A percentile compares a stretch with the other conserved stretches of the same genome.
Conservation (phyloP, 257 asterid species). For the Nicotiana attenuata region DNA sequence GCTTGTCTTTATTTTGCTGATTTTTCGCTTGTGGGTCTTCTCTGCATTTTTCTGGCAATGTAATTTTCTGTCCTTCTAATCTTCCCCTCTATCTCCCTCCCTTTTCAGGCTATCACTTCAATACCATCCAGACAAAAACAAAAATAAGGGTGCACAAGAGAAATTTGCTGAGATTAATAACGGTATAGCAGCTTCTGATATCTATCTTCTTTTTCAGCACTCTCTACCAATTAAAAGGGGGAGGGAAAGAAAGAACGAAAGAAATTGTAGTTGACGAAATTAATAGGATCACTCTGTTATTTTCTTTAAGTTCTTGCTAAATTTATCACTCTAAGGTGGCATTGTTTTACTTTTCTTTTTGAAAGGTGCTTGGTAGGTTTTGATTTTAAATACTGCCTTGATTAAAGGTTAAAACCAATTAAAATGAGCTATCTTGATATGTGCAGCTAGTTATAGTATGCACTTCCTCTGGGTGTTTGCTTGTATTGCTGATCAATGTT, state of each 20-base stretch:
- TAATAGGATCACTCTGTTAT: not conserved
- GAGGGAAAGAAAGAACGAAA: not conserved
- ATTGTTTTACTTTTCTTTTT: not conserved
- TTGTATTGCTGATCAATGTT: not conserved
- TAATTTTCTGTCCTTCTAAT: not conserved
- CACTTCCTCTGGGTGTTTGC: not conserved
- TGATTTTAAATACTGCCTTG: not conserved
- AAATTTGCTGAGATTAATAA: constrained; percentile 93
- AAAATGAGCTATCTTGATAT: not conserved
- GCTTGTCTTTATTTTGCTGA: not conserved
- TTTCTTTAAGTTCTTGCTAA: not conserved
- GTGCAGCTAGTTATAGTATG: not conserved
- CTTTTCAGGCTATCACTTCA: constrained; percentile 71
- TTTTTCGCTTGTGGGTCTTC: not conserved
- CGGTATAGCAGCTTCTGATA: constrained; percentile 35
- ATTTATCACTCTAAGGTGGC: not conserved
- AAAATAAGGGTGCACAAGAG: constrained; percentile 83
- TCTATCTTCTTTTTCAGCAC: not conserved
- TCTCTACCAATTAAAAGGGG: not conserved
- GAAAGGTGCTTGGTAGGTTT: not conserved
- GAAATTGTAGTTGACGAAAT: not conserved
- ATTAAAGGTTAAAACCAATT: not conserved
- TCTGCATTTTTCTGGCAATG: not conserved
- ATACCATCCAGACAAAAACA: constrained; percentile 98
- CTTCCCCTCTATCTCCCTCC: not conserved